Evolutionary conservation across 2,329 filamentous ascomycete genomes (phyloP), one percentile per base, ranked within the genome.

Genomic region (Neoscytalidium dimidiatum): DNA sequence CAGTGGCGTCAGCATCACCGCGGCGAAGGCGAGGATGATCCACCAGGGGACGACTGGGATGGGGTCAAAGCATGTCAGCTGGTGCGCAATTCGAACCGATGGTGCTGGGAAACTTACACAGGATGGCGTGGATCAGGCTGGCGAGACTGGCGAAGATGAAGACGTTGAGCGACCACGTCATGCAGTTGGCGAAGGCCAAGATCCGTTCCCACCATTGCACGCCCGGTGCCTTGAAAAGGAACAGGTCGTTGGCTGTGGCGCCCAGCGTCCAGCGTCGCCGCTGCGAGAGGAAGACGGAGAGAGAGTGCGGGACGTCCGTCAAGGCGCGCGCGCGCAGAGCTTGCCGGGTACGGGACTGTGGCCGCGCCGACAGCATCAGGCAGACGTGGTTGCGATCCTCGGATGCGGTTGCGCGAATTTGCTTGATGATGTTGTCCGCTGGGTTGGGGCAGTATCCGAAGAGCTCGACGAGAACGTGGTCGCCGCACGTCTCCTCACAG

Each of bases 371-470:
- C 62, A 83, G 80, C 68, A 84, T 81, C 67, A 82, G 78, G 66
- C 78, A 81, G 1, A 81, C 81, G 62, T 84, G 82, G 66, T 83
- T 83, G 51, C 80, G 79, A 60, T 84, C 82, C 65, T 84, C 82
- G 3, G 80, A 83, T 43, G 82, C 81, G 19, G 79, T 81, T 13
- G 80, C 81, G 70, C 82, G 81, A 67, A 84, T 82, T 58, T 82
- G 81, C 68, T 77, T 77, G 7, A 82, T 80, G 74, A 84, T 80
- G 49, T 79, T 74, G 64, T 84, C 82, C 60, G 80, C 81, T n/a
- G 80, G 80, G 64, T 79, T 80, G 5, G 82, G 82, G 64, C 79
- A 80, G 71, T 84, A 83, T 3, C 81, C 81, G 57, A 84, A 84
- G 0, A 78, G 76, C 52, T 82, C 73, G 3, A 81, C 74, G 33